phyloP scores from a whole-genome alignment of 768 basidiomycete species.

The Suillus bovinus region DNA sequence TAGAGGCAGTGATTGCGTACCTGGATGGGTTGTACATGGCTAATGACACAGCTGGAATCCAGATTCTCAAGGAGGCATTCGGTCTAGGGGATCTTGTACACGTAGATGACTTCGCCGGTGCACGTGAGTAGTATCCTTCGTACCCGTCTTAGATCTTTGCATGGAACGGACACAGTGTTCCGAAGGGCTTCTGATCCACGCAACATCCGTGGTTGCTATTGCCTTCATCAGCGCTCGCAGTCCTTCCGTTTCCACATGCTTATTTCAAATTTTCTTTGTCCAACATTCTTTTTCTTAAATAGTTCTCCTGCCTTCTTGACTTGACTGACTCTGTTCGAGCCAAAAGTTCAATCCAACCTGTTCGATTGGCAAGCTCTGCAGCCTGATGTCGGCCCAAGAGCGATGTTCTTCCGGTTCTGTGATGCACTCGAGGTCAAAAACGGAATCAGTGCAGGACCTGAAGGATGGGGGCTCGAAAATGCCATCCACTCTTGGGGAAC shows the following conservation, averaged over 20 bases:
- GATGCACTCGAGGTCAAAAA: too few species aligned
- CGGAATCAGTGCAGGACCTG: too few species aligned
- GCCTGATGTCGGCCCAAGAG: slow-evolving; percentile 43
- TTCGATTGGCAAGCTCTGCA: slow-evolving; percentile 71
- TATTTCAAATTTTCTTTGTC: not conserved
- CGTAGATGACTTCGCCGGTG: slow-evolving; percentile 67
- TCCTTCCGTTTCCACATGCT: too few species aligned
- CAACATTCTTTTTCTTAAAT: not conserved
- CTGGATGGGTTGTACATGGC: slow-evolving; percentile 57
- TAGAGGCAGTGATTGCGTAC: too few species aligned
- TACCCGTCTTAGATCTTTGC: not conserved
- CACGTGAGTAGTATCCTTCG: slow-evolving; percentile 36
- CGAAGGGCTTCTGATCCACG: too few species aligned
- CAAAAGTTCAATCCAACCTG: slow-evolving; percentile 35
- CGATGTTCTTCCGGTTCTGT: slow-evolving; percentile 36
- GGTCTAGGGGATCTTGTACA: slow-evolving; percentile 58
- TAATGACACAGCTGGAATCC: slow-evolving; percentile 45
- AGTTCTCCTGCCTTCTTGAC: too few species aligned
- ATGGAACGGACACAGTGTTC: not conserved
- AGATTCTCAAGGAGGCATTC: slow-evolving; percentile 55
- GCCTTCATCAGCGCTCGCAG: too few species aligned
- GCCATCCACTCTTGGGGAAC: too few species aligned
- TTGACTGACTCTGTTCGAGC: not conserved
- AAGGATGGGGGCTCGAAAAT: too few species aligned
- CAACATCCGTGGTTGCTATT: too few species aligned